These are phyloP conservation scores for Malus sieversii DNA, from an alignment of 306 rosid genomes.

Conservation along the genomic window DNA sequence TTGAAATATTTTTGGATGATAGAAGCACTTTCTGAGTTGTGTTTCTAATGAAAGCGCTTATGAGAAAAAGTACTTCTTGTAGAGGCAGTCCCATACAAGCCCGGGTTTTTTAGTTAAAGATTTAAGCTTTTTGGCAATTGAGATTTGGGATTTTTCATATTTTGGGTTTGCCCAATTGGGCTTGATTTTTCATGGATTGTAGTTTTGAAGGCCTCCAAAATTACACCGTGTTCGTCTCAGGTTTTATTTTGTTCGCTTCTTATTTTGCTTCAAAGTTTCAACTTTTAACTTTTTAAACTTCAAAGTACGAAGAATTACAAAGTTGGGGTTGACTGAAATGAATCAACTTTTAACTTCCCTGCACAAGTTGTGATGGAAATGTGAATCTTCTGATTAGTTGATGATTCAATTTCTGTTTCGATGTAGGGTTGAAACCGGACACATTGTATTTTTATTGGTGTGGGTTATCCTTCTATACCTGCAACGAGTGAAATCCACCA, in stretches of 20 bases:
- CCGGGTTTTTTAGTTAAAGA: too few relatives aligned
- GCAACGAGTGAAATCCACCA: constrained; percentile 47
- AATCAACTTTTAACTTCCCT: too few relatives aligned
- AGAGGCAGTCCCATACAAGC: too few relatives aligned
- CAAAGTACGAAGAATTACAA: too few relatives aligned
- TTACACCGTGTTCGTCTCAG: constrained; percentile 69
- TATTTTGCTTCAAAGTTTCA: neutral
- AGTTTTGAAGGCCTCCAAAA: constrained; percentile 61
- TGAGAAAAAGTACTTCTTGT: too few relatives aligned
- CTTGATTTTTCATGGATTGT: neutral
- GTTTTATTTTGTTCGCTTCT: constrained; percentile 12
- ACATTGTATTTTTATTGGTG: constrained; percentile 59
- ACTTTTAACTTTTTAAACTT: neutral
- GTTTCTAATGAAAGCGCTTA: too few relatives aligned
- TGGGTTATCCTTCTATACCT: constrained; percentile 58
- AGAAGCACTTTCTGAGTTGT: too few relatives aligned
- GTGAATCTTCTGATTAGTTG: neutral
- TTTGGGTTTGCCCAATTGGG: neutral
- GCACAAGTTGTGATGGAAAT: too few relatives aligned
- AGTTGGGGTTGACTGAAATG: neutral
- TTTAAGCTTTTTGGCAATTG: neutral
- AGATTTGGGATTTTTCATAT: neutral
- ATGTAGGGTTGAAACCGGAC: constrained; percentile 51
- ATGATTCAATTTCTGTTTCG: neutral
- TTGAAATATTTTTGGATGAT: too few relatives aligned